A percentile compares a stretch with the other conserved stretches of the same genome.
phyloP scores from a whole-genome alignment of 805 yeast genomes.

The Kodamaea jinghongensis region DNA sequence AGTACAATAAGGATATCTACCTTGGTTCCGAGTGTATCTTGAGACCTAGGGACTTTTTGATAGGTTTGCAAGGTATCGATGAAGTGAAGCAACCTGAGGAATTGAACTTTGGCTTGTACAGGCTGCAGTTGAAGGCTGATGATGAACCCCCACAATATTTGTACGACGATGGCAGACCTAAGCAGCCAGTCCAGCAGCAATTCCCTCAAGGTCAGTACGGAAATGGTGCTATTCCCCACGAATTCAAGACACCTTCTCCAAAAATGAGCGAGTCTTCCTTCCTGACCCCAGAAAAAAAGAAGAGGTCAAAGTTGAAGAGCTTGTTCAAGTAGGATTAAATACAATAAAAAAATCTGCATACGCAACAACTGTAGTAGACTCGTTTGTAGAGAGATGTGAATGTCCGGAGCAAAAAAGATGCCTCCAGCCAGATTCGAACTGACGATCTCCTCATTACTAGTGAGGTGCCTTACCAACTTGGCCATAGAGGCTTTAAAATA shows the following conservation, averaged over 20 bases:
- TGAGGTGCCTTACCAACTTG: conserved; percentile 1
- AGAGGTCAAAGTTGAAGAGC: conserved; percentile 46
- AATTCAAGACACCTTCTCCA: conserved; percentile 7
- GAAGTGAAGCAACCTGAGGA: conserved; percentile 36
- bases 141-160: conserved; percentile 43
- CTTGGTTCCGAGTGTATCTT: conserved; percentile 78
- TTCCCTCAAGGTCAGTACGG: conserved; percentile 18
- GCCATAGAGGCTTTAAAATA: conserved; percentile 1
- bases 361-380: too few relatives aligned
- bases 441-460: conserved; percentile 1
- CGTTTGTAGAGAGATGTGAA: too few relatives aligned
- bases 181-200: conserved; percentile 12
- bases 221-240: conserved; percentile 3
- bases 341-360: neutral
- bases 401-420: neutral
- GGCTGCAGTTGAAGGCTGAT: conserved; percentile 25
- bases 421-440: neutral
- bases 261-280: neutral
- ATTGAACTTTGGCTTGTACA: conserved; percentile 41
- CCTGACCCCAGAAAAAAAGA: conserved; percentile 32
- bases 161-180: conserved; percentile 30
- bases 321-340: conserved; percentile 34
- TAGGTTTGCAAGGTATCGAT: conserved; percentile 42
- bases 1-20: conserved; percentile 67
- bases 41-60: conserved; percentile 50